Evolutionary conservation across 108 stramenopile genomes (phyloP).

Genomic region (Skeletonema costatum): DNA sequence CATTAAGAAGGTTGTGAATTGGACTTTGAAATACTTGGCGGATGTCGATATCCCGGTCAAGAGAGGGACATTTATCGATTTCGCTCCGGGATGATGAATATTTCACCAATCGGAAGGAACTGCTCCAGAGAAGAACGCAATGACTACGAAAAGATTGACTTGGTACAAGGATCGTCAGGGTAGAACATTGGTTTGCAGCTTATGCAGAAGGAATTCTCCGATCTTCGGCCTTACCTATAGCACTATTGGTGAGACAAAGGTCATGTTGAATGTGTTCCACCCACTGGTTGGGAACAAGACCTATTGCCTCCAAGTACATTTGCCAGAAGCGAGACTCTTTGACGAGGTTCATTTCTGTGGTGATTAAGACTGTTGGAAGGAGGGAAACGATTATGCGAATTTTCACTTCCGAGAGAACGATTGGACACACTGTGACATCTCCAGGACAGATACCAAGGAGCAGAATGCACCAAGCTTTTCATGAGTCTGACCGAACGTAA

Average conservation of each 20-base stretch:
- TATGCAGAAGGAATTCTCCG: conserved; percentile 92
- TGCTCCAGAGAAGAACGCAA: conserved; percentile 98
- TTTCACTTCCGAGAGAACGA: conserved; percentile 90
- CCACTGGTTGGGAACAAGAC: conserved; percentile 99
- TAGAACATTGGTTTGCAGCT: conserved; percentile 92
- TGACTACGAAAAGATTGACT: conserved; percentile 96
- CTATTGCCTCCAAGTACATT: conserved; percentile 92
- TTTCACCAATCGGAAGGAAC: conserved; percentile 98
- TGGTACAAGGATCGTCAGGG: conserved; percentile 78
- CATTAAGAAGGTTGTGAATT: conserved; percentile 96
- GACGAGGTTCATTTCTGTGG: conserved; percentile 99
- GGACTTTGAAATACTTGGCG: conserved; percentile 88
- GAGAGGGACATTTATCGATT: conserved; percentile 99
- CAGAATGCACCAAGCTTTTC: conserved; percentile 93
- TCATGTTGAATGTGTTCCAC: conserved; percentile 99
- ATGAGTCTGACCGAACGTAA: conserved; percentile 46
- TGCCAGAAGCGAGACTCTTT: conserved; percentile 85
- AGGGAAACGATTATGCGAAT: conserved; percentile 99
- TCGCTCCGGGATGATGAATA: conserved; percentile 98
- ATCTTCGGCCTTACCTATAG: conserved; percentile 92
- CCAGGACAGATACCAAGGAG: conserved; percentile 95
- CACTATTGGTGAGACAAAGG: conserved; percentile 99
- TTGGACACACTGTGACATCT: conserved; percentile 95
- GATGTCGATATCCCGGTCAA: conserved; percentile 96
- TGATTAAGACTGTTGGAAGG: conserved; percentile 99